These are phyloP conservation scores for Hyphopichia khmerensis DNA, from an alignment of 1,139 yeast species.

Conservation along the genomic window DNA sequence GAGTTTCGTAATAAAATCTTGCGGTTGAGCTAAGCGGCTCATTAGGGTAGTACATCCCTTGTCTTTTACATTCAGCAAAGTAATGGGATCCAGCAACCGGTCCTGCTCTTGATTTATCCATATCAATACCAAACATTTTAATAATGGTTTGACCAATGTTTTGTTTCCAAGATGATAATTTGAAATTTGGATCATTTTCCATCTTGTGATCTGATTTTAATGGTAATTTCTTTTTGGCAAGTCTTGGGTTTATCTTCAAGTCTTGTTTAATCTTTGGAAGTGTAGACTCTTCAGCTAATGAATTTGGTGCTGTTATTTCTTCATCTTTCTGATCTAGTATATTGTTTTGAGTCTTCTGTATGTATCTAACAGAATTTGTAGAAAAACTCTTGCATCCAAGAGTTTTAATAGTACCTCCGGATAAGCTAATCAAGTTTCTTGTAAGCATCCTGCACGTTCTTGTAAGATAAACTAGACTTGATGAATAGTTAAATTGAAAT, in stretches of 20 bases:
- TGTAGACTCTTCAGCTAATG: conserved; percentile 48
- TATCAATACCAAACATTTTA: conserved; percentile 69
- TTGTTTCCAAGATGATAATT: conserved; percentile 69
- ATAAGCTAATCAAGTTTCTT: not conserved
- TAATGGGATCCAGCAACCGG: conserved; percentile 90
- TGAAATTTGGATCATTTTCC: conserved; percentile 54
- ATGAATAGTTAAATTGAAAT: too few species aligned
- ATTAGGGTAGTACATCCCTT: conserved; percentile 72
- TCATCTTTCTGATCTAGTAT: conserved; percentile 20
- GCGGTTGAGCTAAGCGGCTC: conserved; percentile 69
- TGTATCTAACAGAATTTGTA: not conserved
- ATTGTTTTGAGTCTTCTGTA: not conserved
- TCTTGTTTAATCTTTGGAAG: conserved; percentile 47
- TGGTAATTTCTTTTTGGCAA: conserved; percentile 44
- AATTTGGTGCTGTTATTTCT: conserved; percentile 38
- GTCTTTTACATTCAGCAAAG: conserved; percentile 83
- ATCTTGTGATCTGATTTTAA: conserved; percentile 54
- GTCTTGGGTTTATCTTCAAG: conserved; percentile 39
- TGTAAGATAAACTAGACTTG: too few species aligned
- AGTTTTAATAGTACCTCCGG: not conserved
- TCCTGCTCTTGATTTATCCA: conserved; percentile 91
- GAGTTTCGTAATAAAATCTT: conserved; percentile 71
- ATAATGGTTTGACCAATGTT: conserved; percentile 72
- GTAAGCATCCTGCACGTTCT: not conserved
- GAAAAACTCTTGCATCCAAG: not conserved